phyloP scores from a whole-genome alignment of 768 basidiomycete genomes.

The Kwoniella sp. region DNA sequence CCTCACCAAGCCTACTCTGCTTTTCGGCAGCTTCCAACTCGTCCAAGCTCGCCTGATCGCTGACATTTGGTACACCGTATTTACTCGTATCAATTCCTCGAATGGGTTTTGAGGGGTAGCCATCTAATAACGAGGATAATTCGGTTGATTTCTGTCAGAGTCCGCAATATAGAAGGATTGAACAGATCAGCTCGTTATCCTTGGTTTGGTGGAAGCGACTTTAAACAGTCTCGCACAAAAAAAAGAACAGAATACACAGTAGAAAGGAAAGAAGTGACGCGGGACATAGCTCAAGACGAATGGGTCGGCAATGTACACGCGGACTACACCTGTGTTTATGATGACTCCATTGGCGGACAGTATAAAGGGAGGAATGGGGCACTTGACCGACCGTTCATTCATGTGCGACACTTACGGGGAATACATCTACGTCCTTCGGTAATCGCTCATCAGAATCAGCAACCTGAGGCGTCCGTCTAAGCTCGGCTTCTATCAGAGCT shows the following conservation, averaged over 20 bases:
- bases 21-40: constrained; percentile 46
- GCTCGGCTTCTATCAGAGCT: constrained; percentile 51
- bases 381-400: no score
- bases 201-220: no score
- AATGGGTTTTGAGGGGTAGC: constrained; percentile 37
- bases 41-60: constrained; percentile 30
- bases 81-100: constrained; percentile 50
- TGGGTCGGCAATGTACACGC: no score
- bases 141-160: constrained; percentile 41
- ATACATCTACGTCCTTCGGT: constrained; percentile 43
- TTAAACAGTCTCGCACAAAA: no score
- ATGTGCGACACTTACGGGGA: constrained; percentile 46
- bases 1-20: constrained; percentile 46
- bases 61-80: constrained; percentile 31
- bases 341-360: no score
- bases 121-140: constrained; percentile 36
- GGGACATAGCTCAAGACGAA: no score
- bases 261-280: no score
- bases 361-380: no score
- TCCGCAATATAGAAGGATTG: no score
- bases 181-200: no score
- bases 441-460: constrained; percentile 45
- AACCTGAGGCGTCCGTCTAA: constrained; percentile 39
- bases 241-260: no score
- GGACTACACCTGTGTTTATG: no score